phyloP scores from a whole-genome alignment of 352 stramenopile species.

The Phytophthora meadii region DNA sequence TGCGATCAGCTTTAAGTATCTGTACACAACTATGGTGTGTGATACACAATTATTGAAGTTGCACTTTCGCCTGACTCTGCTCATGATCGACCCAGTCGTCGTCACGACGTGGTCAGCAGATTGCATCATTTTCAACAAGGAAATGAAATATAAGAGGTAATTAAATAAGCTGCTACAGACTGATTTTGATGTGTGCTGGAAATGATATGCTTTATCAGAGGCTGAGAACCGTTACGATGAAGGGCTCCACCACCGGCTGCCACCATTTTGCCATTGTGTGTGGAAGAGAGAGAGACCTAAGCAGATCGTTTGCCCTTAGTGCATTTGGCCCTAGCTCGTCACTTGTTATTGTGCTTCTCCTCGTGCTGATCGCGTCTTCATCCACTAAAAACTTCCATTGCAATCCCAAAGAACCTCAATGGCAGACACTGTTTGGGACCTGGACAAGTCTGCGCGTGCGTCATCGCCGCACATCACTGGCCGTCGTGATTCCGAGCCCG shows the following conservation, averaged over 20 bases:
- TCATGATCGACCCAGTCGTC: conserved; percentile 1
- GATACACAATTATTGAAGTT: conserved; percentile 9
- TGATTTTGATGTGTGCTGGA: no score
- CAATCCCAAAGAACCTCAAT: conserved; percentile 33
- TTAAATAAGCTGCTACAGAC: no score
- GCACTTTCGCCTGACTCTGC: conserved; percentile 10
- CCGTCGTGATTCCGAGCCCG: conserved; percentile 68
- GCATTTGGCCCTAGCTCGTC: neutral
- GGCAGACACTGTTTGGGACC: conserved; percentile 55
- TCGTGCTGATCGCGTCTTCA: conserved; percentile 5
- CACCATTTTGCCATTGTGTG: conserved; percentile 28
- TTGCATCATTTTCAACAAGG: conserved; percentile 1
- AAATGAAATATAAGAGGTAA: neutral
- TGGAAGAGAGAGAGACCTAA: conserved; percentile 21
- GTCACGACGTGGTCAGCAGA: conserved; percentile 5
- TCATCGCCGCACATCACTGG: conserved; percentile 37
- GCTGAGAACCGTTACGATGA: conserved; percentile 8
- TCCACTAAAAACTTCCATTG: neutral
- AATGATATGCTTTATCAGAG: neutral
- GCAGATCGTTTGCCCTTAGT: neutral
- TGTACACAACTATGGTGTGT: conserved; percentile 3
- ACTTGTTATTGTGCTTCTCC: conserved; percentile 3
- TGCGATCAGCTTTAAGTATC: neutral
- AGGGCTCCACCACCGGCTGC: conserved; percentile 18
- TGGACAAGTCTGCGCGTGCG: conserved; percentile 52